phyloP scores from a whole-genome alignment of 345 rosid genomes.

The Euphorbia peplus region DNA sequence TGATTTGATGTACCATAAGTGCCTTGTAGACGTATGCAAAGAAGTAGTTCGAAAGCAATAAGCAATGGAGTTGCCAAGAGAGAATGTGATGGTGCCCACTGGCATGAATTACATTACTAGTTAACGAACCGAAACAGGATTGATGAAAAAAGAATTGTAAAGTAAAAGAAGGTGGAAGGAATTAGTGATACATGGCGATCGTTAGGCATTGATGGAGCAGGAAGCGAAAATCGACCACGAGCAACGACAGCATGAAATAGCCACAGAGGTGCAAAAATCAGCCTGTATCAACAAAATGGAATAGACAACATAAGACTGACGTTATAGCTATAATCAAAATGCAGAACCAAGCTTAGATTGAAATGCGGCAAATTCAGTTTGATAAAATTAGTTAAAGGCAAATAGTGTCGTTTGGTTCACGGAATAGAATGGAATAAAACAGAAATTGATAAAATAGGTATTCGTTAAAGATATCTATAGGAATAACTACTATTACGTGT shows the following conservation, averaged over 20 bases:
- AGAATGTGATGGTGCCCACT: slow-evolving; percentile 94
- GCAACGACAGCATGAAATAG: slow-evolving; percentile 78
- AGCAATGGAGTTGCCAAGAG: slow-evolving; percentile 73
- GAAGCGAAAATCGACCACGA: slow-evolving; percentile 86
- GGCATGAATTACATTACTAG: slow-evolving; percentile 26
- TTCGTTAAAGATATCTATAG: too few species aligned
- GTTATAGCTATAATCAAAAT: not conserved
- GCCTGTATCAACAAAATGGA: slow-evolving; percentile 45
- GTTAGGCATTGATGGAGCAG: slow-evolving; percentile 86
- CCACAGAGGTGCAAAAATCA: slow-evolving; percentile 69
- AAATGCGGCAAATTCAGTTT: not conserved
- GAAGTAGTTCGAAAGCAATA: slow-evolving; percentile 80
- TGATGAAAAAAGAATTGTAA: not conserved
- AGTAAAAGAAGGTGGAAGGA: slow-evolving; percentile 5
- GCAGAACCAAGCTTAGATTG: not conserved
- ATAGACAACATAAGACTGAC: not conserved
- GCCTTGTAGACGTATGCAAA: slow-evolving; percentile 68
- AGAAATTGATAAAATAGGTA: too few species aligned
- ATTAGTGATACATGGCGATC: slow-evolving; percentile 59
- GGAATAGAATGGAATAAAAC: too few species aligned
- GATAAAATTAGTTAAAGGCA: not conserved
- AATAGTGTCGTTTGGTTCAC: too few species aligned
- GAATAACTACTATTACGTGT: too few species aligned
- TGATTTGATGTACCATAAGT: slow-evolving; percentile 46
- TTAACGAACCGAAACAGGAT: not conserved